Percentiles rank a stretch among this genome's conserved stretches.
phyloP scores from a whole-genome alignment of 306 rosid species.

The Fragaria iinumae region DNA sequence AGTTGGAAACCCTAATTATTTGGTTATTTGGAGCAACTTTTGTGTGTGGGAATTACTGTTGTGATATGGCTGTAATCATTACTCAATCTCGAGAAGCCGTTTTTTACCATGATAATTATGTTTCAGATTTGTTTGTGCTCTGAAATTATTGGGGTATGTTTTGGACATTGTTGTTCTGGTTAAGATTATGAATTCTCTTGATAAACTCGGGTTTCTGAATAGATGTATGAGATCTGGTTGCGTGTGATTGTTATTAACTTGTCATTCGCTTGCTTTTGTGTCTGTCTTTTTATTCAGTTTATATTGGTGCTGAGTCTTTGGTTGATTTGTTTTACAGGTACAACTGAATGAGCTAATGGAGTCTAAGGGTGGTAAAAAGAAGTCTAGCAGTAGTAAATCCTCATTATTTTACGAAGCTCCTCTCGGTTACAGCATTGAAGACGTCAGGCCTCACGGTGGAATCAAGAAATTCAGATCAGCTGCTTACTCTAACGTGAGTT shows the following conservation, averaged over 20 bases:
- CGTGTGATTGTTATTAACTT: no score
- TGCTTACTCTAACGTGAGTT: constrained; percentile 96
- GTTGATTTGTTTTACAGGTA: constrained; percentile 23
- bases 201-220: no score
- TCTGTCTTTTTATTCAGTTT: background rate
- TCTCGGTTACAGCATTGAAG: constrained; percentile 94
- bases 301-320: background rate
- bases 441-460: constrained; percentile 95
- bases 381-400: constrained; percentile 74
- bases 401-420: constrained; percentile 85
- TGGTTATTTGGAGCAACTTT: background rate
- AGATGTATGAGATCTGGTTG: background rate
- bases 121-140: background rate
- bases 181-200: no score
- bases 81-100: background rate
- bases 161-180: background rate
- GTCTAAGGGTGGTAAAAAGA: constrained; percentile 84
- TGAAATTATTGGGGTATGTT: background rate
- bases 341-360: constrained; percentile 92
- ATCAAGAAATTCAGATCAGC: constrained; percentile 95
- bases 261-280: background rate
- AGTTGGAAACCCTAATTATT: background rate
- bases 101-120: background rate
- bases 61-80: background rate
- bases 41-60: background rate